These are phyloP conservation scores for Ophiosphaerella herpotricha DNA, from an alignment of 2,329 filamentous ascomycete genomes.

Conservation along the genomic window DNA sequence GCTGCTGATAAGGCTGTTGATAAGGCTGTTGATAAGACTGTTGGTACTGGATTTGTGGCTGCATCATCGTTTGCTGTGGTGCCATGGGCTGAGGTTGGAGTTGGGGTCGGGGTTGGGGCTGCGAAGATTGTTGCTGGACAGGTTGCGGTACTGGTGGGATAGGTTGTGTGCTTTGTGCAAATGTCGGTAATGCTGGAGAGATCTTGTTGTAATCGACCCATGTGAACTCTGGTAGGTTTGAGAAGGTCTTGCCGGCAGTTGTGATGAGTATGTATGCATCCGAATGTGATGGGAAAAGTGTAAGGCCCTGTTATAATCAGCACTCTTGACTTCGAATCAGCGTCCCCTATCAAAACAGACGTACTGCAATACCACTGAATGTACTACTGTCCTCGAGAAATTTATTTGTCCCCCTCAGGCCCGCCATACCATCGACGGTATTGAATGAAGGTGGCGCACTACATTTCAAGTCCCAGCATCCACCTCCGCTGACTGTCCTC, in stretches of 20 bases:
- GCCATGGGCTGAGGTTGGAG: background rate
- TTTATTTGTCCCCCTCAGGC: slow-evolving; percentile 32
- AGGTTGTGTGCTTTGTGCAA: slow-evolving; percentile 23
- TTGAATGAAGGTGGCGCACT: slow-evolving; percentile 2
- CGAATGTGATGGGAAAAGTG: slow-evolving; percentile 32
- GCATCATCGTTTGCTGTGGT: background rate
- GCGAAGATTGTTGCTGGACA: background rate
- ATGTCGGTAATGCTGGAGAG: slow-evolving; percentile 25
- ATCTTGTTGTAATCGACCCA: slow-evolving; percentile 41
- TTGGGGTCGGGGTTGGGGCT: background rate
- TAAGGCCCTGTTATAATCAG: slow-evolving; percentile 25
- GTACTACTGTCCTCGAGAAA: slow-evolving; percentile 28
- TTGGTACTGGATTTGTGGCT: slow-evolving; percentile 1
- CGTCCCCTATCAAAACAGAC: slow-evolving; percentile 2
- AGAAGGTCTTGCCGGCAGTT: slow-evolving; percentile 34
- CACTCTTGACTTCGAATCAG: background rate
- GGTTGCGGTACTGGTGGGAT: slow-evolving; percentile 31
- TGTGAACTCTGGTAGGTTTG: slow-evolving; percentile 38
- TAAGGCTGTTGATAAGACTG: slow-evolving; percentile 2
- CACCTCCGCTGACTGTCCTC: slow-evolving; percentile 37
- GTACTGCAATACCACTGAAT: slow-evolving; percentile 32
- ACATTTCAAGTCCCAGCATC: slow-evolving; percentile 37
- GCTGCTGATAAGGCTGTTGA: background rate
- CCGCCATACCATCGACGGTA: slow-evolving; percentile 27
- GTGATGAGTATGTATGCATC: slow-evolving; percentile 35